A percentile compares a stretch with the other conserved stretches of the same genome.
Evolutionary conservation across 805 yeast genomes (phyloP).

Genomic region (Pichia scutulata): DNA sequence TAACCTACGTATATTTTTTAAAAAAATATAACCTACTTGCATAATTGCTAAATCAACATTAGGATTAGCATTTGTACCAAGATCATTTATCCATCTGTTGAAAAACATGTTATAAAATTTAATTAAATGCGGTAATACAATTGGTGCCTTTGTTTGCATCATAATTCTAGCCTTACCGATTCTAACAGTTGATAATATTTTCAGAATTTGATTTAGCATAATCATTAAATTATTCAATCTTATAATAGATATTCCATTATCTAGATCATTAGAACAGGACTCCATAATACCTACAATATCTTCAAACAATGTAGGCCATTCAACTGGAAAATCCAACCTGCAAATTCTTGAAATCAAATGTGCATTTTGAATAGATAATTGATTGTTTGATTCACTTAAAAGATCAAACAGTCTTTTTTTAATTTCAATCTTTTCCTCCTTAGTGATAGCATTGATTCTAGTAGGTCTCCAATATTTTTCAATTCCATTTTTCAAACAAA

Average conservation of each 20-base stretch:
- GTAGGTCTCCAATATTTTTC: constrained; percentile 80
- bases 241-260: constrained; percentile 31
- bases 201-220: constrained; percentile 71
- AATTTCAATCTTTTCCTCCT: constrained; percentile 66
- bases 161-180: constrained; percentile 79
- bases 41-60: constrained; percentile 40
- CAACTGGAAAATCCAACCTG: constrained; percentile 76
- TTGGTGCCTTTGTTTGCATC: constrained; percentile 63
- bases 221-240: constrained; percentile 55
- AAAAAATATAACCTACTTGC: constrained; percentile 70
- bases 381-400: constrained; percentile 64
- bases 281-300: constrained; percentile 43
- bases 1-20: constrained; percentile 67
- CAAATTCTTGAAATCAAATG: constrained; percentile 73
- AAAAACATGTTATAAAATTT: constrained; percentile 53
- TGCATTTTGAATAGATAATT: constrained; percentile 75
- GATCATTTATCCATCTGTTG: constrained; percentile 46
- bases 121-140: constrained; percentile 51
- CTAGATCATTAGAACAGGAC: constrained; percentile 29
- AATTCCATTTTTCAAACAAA: constrained; percentile 81
- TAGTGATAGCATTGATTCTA: constrained; percentile 41
- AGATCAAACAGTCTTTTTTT: constrained; percentile 46
- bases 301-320: constrained; percentile 80
- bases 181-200: constrained; percentile 63
- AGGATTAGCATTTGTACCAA: constrained; percentile 18